Conservation (phyloP, 805 yeast genomes). For the Yamadazyma kitorensis region DNA sequence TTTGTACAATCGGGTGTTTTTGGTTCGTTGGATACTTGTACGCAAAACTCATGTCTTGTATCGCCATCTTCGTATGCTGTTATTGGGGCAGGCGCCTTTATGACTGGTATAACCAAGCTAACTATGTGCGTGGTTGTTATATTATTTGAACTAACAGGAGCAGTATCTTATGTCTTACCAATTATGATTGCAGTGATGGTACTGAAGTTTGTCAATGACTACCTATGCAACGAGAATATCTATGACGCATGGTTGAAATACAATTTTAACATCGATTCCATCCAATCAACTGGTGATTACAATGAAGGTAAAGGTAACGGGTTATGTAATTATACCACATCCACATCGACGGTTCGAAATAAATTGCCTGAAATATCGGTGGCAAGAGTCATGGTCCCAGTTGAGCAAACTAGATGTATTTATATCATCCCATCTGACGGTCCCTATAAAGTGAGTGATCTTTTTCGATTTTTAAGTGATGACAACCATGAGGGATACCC, state of each 20-base stretch:
- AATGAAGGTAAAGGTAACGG: slow-evolving; percentile 42
- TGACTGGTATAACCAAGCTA: slow-evolving; percentile 78
- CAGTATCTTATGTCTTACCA: slow-evolving; percentile 77
- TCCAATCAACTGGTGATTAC: slow-evolving; percentile 3
- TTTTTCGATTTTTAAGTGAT: slow-evolving; percentile 22
- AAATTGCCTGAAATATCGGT: slow-evolving; percentile 32
- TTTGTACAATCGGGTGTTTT: slow-evolving; percentile 40
- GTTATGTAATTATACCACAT: slow-evolving; percentile 27
- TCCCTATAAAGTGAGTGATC: slow-evolving; percentile 21
- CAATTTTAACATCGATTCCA: slow-evolving; percentile 23
- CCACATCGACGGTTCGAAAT: slow-evolving; percentile 25
- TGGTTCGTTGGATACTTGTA: slow-evolving; percentile 37
- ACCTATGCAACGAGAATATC: slow-evolving; percentile 55
- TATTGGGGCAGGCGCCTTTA: slow-evolving; percentile 81
- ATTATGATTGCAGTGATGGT: slow-evolving; percentile 81
- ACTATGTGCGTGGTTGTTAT: slow-evolving; percentile 80
- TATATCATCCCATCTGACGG: slow-evolving; percentile 18
- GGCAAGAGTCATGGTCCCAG: slow-evolving; percentile 29
- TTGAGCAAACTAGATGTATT: slow-evolving; percentile 25
- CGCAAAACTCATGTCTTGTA: slow-evolving; percentile 52
- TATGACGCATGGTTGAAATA: slow-evolving; percentile 50
- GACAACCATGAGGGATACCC: slow-evolving; percentile 45
- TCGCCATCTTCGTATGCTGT: slow-evolving; percentile 88
- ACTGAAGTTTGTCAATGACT: slow-evolving; percentile 70
- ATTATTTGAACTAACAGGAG: slow-evolving; percentile 82